These are phyloP conservation scores for Fusarium acutatum DNA, from an alignment of 2,329 filamentous ascomycete genomes.

Conservation along the genomic window DNA sequence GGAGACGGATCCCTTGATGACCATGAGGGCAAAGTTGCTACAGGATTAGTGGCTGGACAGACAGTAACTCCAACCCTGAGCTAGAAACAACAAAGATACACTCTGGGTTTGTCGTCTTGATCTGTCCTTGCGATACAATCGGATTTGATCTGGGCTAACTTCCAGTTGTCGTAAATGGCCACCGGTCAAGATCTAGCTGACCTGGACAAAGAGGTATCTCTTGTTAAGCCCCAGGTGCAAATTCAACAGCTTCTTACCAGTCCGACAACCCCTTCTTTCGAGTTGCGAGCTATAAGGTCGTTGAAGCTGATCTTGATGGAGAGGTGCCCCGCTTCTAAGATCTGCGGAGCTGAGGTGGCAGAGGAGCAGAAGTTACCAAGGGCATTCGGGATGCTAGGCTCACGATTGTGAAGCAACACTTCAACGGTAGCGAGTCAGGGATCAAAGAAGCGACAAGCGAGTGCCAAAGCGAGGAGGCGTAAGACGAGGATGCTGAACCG, in stretches of 20 bases:
- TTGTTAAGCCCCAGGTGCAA: background rate
- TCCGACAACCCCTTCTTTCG: conserved; percentile 7
- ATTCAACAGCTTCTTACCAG: conserved; percentile 2
- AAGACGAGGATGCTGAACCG: conserved; percentile 62
- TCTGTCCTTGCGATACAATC: background rate
- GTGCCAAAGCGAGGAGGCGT: conserved; percentile 49
- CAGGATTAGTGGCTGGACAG: conserved; percentile 30
- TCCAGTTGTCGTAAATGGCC: conserved; percentile 8
- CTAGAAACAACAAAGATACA: conserved; percentile 14
- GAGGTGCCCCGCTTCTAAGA: conserved; percentile 35
- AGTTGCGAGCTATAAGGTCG: conserved; percentile 16
- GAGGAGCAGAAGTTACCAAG: conserved; percentile 20
- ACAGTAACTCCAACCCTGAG: conserved; percentile 19
- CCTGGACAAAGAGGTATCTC: background rate
- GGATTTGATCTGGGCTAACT: background rate
- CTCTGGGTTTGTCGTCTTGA: background rate
- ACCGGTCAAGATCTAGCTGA: background rate
- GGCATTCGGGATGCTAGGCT: conserved; percentile 12
- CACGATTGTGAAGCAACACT: conserved; percentile 10
- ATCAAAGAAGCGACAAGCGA: conserved; percentile 41
- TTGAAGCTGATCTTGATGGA: conserved; percentile 19
- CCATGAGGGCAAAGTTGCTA: conserved; percentile 59
- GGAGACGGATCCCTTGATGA: conserved; percentile 57
- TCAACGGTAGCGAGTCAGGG: conserved; percentile 19
- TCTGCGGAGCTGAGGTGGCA: conserved; percentile 35